phyloP scores from a whole-genome alignment of 257 asterid genomes.

The Solanum etuberosum region DNA sequence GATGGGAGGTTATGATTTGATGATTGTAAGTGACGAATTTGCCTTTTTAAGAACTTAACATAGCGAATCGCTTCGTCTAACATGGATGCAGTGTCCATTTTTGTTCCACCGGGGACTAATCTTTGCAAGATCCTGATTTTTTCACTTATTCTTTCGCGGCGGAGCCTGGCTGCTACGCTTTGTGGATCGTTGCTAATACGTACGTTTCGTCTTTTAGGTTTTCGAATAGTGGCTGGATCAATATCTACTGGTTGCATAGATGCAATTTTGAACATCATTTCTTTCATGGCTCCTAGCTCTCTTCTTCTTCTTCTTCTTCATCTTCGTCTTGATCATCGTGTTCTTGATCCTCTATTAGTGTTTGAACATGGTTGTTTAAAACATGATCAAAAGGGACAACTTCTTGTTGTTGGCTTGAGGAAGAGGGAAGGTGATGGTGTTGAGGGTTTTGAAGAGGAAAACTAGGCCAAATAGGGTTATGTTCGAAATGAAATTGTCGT shows the following conservation, averaged over 20 bases:
- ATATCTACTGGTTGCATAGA: conserved; percentile 91
- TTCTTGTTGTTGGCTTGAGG: neutral
- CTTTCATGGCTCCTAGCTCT: conserved; percentile 79
- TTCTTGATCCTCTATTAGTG: neutral
- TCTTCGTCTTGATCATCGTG: conserved; percentile 3
- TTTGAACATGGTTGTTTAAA: neutral
- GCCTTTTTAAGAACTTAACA: conserved; percentile 70
- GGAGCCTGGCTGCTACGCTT: conserved; percentile 82
- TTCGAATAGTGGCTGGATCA: conserved; percentile 62
- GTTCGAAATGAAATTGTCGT: conserved; percentile 5
- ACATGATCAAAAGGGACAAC: neutral
- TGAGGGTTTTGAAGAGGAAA: conserved; percentile 9
- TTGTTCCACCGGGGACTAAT: conserved; percentile 81
- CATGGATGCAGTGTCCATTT: conserved; percentile 91
- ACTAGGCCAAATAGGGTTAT: conserved; percentile 27
- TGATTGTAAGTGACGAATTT: conserved; percentile 49
- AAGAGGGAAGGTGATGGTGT: conserved; percentile 3
- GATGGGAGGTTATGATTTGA: neutral
- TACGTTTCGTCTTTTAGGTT: conserved; percentile 60
- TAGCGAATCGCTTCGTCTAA: conserved; percentile 84
- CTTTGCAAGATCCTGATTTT: conserved; percentile 65
- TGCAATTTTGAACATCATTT: conserved; percentile 90
- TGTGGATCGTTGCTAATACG: conserved; percentile 90
- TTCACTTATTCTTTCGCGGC: conserved; percentile 84
- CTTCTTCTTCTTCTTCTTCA: conserved; percentile 34